phyloP scores from a whole-genome alignment of 768 basidiomycete species.

The Mycena rosella region DNA sequence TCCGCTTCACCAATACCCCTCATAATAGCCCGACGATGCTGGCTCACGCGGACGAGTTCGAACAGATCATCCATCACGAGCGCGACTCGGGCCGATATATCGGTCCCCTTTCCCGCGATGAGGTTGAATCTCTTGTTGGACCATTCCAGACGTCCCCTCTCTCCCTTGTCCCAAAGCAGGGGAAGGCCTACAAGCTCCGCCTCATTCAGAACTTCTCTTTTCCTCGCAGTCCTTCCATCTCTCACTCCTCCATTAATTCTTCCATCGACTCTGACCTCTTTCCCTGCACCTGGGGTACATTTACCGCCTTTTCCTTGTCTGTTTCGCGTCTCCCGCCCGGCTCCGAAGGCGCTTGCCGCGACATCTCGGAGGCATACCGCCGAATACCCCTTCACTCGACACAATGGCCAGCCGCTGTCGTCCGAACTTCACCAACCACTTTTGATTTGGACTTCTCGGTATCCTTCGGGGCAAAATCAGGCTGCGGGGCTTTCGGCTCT shows the following conservation, averaged over 20 bases:
- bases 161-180: slow-evolving; percentile 41
- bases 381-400: slow-evolving; percentile 16
- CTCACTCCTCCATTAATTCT: slow-evolving; percentile 40
- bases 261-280: slow-evolving; percentile 42
- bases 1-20: slow-evolving; percentile 33
- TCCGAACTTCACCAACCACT: slow-evolving; percentile 30
- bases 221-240: not conserved
- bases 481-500: slow-evolving; percentile 4
- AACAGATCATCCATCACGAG: slow-evolving; percentile 27
- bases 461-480: slow-evolving; percentile 26
- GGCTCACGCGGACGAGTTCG: slow-evolving; percentile 7
- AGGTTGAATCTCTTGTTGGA: slow-evolving; percentile 40
- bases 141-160: slow-evolving; percentile 48
- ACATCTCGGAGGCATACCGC: slow-evolving; percentile 20
- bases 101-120: slow-evolving; percentile 31
- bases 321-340: slow-evolving; percentile 41
- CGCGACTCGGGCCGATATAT: slow-evolving; percentile 32
- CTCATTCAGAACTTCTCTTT: slow-evolving; percentile 48
- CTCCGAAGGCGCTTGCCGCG: slow-evolving; percentile 37
- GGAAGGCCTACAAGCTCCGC: slow-evolving; percentile 15
- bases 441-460: slow-evolving; percentile 25
- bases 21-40: slow-evolving; percentile 35
- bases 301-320: slow-evolving; percentile 30
- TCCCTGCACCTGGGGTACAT: slow-evolving; percentile 52
- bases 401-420: slow-evolving; percentile 53